These are phyloP conservation scores for Trypethelium eluteriae DNA, from an alignment of 495 filamentous ascomycete genomes.

Conservation along the genomic window DNA sequence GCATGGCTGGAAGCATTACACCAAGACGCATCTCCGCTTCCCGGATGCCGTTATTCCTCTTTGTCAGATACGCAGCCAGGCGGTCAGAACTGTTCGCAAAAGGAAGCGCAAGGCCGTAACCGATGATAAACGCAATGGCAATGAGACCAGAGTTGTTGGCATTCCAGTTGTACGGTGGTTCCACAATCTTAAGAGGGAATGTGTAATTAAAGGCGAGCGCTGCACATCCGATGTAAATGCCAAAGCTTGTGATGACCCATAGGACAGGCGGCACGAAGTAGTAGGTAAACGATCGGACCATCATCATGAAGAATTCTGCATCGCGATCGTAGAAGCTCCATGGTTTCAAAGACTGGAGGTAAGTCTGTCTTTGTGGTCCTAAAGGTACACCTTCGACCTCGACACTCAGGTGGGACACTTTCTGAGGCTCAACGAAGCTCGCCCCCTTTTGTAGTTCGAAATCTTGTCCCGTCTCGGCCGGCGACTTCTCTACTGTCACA, in stretches of 20 bases:
- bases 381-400: slow-evolving; percentile 25
- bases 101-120: slow-evolving; percentile 24
- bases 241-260: slow-evolving; percentile 21
- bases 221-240: slow-evolving; percentile 26
- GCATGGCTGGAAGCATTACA: slow-evolving; percentile 22
- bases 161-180: slow-evolving; percentile 24
- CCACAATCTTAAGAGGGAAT: slow-evolving; percentile 22
- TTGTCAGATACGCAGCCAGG: slow-evolving; percentile 24
- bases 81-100: slow-evolving; percentile 22
- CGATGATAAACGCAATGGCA: slow-evolving; percentile 23
- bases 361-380: slow-evolving; percentile 24
- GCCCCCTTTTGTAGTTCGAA: slow-evolving; percentile 15
- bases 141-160: slow-evolving; percentile 22
- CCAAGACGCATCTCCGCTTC: slow-evolving; percentile 28
- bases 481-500: neutral
- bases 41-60: slow-evolving; percentile 21
- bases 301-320: slow-evolving; percentile 23
- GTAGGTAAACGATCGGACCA: slow-evolving; percentile 23
- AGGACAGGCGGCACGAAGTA: slow-evolving; percentile 24
- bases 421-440: neutral
- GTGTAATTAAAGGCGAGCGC: slow-evolving; percentile 27
- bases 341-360: slow-evolving; percentile 25
- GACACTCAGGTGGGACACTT: slow-evolving; percentile 7
- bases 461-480: neutral
- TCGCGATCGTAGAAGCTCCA: slow-evolving; percentile 25